Conservation (phyloP, 805 yeast species). For the Wickerhamomyces tratensis region DNA sequence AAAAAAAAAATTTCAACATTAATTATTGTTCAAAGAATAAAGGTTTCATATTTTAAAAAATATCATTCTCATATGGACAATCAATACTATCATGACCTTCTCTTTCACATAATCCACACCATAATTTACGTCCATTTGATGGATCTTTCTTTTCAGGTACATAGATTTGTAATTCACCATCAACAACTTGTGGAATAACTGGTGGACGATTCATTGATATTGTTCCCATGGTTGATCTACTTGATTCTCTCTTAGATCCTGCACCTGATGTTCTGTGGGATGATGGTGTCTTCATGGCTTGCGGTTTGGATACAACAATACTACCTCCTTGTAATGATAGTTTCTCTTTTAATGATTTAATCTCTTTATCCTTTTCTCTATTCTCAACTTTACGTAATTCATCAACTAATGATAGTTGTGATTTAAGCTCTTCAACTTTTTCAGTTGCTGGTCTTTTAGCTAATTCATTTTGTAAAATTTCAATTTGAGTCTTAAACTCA, state of each 20-base stretch:
- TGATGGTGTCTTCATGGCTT: background rate
- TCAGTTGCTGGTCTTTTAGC: conserved; percentile 30
- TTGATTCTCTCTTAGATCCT: background rate
- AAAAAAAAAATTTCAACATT: too few species aligned
- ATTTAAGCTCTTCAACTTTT: conserved; percentile 34
- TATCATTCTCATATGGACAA: conserved; percentile 61
- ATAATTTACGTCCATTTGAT: conserved; percentile 60
- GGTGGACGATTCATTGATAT: conserved; percentile 11
- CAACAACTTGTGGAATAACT: conserved; percentile 19
- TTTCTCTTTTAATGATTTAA: conserved; percentile 10
- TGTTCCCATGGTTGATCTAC: background rate
- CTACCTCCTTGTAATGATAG: background rate
- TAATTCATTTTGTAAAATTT: conserved; percentile 11
- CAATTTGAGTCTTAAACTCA: conserved; percentile 17
- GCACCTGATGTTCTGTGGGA: background rate
- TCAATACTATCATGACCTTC: conserved; percentile 82
- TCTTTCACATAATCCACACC: conserved; percentile 93
- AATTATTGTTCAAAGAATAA: too few species aligned
- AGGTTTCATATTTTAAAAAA: conserved; percentile 6
- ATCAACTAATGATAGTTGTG: conserved; percentile 32
- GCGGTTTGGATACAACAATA: background rate
- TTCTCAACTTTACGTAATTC: conserved; percentile 20
- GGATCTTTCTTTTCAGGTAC: conserved; percentile 49
- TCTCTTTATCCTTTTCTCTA: conserved; percentile 18
- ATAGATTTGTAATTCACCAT: conserved; percentile 36